These are phyloP conservation scores for Physcomitrium patens DNA, from an alignment of 225 moss, liverwort and hornwort species.

Conservation along the genomic window DNA sequence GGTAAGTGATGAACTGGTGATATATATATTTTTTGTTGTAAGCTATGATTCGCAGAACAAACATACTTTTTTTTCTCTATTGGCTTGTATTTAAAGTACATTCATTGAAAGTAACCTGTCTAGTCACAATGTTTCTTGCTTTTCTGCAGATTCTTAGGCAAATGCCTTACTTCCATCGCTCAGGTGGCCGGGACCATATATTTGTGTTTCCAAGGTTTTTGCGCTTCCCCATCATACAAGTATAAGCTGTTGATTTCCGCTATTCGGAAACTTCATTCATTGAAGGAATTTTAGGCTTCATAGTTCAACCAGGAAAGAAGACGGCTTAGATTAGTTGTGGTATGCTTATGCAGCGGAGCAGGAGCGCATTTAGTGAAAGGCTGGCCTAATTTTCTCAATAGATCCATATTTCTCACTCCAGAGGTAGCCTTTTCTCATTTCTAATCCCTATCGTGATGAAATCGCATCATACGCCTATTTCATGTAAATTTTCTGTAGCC, in stretches of 20 bases:
- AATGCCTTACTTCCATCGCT: constrained; percentile 72
- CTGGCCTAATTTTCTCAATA: constrained; percentile 66
- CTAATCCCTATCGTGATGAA: background rate
- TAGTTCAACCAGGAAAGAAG: background rate
- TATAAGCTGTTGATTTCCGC: background rate
- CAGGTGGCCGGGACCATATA: constrained; percentile 74
- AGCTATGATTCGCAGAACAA: background rate
- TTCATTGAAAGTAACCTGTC: background rate
- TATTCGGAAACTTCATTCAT: background rate
- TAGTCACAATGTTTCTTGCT: constrained; percentile 1
- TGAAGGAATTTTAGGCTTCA: background rate
- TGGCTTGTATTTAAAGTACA: background rate
- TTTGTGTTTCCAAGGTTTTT: constrained; percentile 77
- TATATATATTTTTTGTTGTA: background rate
- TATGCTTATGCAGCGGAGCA: constrained; percentile 57
- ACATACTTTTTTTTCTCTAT: background rate
- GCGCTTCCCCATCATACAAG: constrained; percentile 5
- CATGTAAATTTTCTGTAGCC: background rate
- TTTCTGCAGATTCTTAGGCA: constrained; percentile 58
- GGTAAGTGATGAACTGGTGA: constrained; percentile 21
- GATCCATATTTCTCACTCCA: constrained; percentile 74
- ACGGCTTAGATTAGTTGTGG: constrained; percentile 14
- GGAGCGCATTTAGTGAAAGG: constrained; percentile 77
- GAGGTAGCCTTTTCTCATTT: constrained; percentile 50
- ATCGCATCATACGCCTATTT: background rate